Conservation (phyloP, 306 rosid species). For the Malus orientalis region DNA sequence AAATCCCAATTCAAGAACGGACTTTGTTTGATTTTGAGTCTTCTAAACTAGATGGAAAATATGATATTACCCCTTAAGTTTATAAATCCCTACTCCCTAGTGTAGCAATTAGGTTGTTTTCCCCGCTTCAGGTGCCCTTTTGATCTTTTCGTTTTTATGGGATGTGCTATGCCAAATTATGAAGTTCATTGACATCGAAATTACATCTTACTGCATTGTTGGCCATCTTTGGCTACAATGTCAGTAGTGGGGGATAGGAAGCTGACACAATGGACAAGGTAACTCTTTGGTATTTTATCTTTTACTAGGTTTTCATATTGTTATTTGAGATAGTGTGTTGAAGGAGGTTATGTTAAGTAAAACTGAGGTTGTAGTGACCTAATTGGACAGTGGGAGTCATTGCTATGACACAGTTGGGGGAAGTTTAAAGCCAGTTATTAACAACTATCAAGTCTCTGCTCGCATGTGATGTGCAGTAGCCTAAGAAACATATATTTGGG, state of each 20-base stretch:
- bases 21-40: not conserved
- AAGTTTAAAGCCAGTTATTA: not conserved
- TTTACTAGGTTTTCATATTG: not conserved
- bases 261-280: not conserved
- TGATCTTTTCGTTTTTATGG: not conserved
- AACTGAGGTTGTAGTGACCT: not conserved
- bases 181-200: slow-evolving; percentile 17
- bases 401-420: not conserved
- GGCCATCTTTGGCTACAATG: not conserved
- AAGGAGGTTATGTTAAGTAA: not conserved
- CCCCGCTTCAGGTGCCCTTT: not conserved
- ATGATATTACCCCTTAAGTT: slow-evolving; percentile 1
- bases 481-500: not conserved
- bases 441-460: not conserved
- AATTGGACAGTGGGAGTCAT: not conserved
- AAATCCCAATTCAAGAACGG: not conserved
- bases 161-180: not conserved
- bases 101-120: not conserved
- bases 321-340: not conserved
- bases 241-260: not conserved
- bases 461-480: not conserved
- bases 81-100: not conserved
- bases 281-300: not conserved
- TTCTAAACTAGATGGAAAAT: slow-evolving; percentile 2
- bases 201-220: not conserved